Evolutionary conservation across 768 basidiomycete genomes (phyloP), one percentile per base, ranked within the genome.

Genomic region (Suillus placidus): DNA sequence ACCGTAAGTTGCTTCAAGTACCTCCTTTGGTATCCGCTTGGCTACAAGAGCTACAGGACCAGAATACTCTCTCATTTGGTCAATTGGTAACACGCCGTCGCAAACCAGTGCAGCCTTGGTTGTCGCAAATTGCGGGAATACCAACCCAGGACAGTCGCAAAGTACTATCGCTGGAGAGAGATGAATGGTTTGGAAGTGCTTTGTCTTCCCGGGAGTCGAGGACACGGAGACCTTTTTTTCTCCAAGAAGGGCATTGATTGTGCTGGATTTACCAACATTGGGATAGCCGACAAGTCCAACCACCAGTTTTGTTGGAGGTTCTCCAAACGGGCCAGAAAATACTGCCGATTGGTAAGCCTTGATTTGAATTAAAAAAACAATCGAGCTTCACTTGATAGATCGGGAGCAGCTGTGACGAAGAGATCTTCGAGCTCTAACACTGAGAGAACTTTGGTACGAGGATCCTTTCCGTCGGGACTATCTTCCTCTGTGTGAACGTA

Each of bases 151-250:
- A 80, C 97, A 99, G 79, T 99, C 97, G 70, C 96, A 99, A 23
- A 99, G 86, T 55, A 90, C 82, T 49, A 99, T 90, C 3, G 87
- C 82, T 20, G 91, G 87, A 13, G 95, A 95, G n/a, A 99, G 85
- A 72, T 94, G 88, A 71, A 98, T 95, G 0, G 97, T 99, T 78
- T 99, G 97, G 80, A 99, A 98, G 78, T 99, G 97, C 75, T 99
- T 99, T 16, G 97, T 99, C 80, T 99, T 93, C 68, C 97, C 97
- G 0, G 97, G 97, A 0, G 97, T 99, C 0, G 97, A 89, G 5
- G 97, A 99, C 34, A 99, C 97, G 74, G 95, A 97, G 68, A 99
- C 97, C 84, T 93, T 95, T 81, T 97, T 97, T 76, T 95, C 92
- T 43, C 97, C 97, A 6, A 99, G 83, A 8, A 99, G 84, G 7